Base-by-base conservation (phyloP, 805 yeast species). In the Saccharomycopsis amapae region DNA sequence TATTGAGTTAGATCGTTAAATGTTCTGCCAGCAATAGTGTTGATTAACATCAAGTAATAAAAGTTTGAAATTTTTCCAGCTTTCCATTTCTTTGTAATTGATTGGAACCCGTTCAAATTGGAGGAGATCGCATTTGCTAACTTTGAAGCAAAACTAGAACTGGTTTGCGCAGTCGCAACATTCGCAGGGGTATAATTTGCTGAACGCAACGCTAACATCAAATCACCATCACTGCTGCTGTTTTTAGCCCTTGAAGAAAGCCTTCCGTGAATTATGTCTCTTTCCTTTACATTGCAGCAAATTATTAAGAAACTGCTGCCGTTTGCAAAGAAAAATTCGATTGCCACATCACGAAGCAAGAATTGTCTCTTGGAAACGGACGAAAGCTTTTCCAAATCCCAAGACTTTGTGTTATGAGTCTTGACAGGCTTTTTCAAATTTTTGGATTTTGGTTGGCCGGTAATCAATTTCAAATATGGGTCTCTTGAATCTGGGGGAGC, bases 1-100 rank as follows among this genome's bases (percentile, higher is more conserved):
- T 87, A 87, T 52, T 87, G 96, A 0, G 96, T 87, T 44, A 87
- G 61, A 58, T 87, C 96, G 61, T 87, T 88, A 62, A 81, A 85
- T 0, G 96, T 85, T 52, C 96, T 65, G 0, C 96, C 96, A 0
- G 96, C 94, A 46, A 87, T 61, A 0, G 93, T 85, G 56, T 87
- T 87, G 22, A 87, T 65, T 15, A 84, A 71, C 76, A 86, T 82
- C 55, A 87, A 64, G 56, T 87, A 87, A 57, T 80, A 82, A 54
- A 87, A 88, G 57, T 87, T 87, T 1, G 95, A 84, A 57, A 88
- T 72, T 52, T 81, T 79, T 1, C 96, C 95, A 42, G 62, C 66
- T 51, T 69, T 73, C 96, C 96, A 87, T 54, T 76, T 75, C 51
- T 68, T 72, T 0, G 95, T 82, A 0, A 81, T 78, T 2, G 71